phyloP scores from a whole-genome alignment of 495 filamentous ascomycete genomes.

The Diplogelasinospora grovesii region DNA sequence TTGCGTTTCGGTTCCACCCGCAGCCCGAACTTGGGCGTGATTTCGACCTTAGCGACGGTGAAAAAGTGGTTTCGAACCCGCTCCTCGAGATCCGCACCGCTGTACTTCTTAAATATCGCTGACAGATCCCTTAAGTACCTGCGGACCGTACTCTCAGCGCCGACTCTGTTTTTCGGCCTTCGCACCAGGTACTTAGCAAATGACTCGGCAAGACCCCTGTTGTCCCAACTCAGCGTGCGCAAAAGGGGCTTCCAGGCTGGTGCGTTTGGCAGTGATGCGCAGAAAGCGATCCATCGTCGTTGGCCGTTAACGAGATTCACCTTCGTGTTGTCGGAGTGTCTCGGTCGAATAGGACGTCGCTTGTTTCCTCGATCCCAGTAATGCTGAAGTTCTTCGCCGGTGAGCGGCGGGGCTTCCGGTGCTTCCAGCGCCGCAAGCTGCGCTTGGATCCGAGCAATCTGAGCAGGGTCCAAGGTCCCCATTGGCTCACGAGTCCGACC shows the following conservation, averaged over 20 bases:
- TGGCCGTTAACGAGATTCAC: conserved; percentile 3
- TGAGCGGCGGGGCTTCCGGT: conserved; percentile 9
- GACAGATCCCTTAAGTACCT: conserved; percentile 5
- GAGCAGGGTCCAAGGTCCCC: conserved; percentile 1
- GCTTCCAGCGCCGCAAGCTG: conserved; percentile 2
- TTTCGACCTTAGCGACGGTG: background rate
- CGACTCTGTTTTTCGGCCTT: conserved; percentile 8
- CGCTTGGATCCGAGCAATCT: conserved; percentile 4
- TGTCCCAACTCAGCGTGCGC: conserved; percentile 1
- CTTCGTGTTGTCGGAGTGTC: conserved; percentile 9
- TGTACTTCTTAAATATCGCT: conserved; percentile 1
- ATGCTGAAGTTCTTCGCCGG: conserved; percentile 7
- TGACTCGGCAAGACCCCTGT: conserved; percentile 1
- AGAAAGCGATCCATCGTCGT: conserved; percentile 9
- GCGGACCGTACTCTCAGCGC: conserved; percentile 5
- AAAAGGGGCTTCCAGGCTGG: conserved; percentile 9
- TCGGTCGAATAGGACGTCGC: conserved; percentile 9
- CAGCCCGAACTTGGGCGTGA: conserved; percentile 4
- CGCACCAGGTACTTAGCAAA: conserved; percentile 5
- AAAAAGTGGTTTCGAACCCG: background rate
- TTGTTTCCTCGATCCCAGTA: conserved; percentile 12
- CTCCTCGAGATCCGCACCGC: conserved; percentile 3
- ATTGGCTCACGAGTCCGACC: conserved; percentile 1
- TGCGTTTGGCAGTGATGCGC: conserved; percentile 4
- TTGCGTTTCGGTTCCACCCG: conserved; percentile 3